Base-by-base conservation (phyloP, 78 protist genomes). In the Blattamonas nauphoetae region DNA sequence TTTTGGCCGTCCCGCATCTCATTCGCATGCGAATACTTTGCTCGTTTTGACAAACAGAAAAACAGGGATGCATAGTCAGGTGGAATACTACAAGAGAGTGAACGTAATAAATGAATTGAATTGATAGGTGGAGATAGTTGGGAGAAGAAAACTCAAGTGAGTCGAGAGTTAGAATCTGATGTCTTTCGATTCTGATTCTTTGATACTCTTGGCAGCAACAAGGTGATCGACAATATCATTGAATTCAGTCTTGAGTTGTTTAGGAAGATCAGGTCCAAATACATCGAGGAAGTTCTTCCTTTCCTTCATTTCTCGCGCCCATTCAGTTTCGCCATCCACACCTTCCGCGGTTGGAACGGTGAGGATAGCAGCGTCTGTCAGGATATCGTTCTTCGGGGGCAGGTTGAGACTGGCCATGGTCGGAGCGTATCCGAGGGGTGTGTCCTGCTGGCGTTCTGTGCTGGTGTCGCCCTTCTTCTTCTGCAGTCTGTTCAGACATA, bases 401-500 rank as follows among this genome's bases (percentile, higher is more conserved):
- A 55, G 21, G 11, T 21, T 21, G 38, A 55, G 21, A 29, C 38
- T 21, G 21, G 38, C 11, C 21, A 21, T 11, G 11, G 71, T 29
- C 21, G 71, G 71, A 11, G 71, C 71, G 21, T 55, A 55, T 11
- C 71, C 71, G 38, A 55, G 21, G 38, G 71, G 71, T 21, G 71
- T 55, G 38, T 55, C 71, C 38, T 11, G 38, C 21, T 21, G 38
- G 71, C 71, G 21, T 11, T 21, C 11, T 55, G 11, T 55, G 38
- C 38, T 29, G 71, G 71, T 21, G 21, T 11, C 71, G 21, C 71
- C 92, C 4, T 63, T 55, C 45, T 32, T 91, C 44, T 89, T 87
- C 78, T 64, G 88, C 43, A 89, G 89, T 45, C 89, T 83, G 71
- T 93, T 88, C 42, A 93, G 91, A 44, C 82, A 91, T 43, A 93